A percentile compares a stretch with the other conserved stretches of the same genome.
phyloP scores from a whole-genome alignment of 306 rosid genomes.

The Dicorynia guianensis region DNA sequence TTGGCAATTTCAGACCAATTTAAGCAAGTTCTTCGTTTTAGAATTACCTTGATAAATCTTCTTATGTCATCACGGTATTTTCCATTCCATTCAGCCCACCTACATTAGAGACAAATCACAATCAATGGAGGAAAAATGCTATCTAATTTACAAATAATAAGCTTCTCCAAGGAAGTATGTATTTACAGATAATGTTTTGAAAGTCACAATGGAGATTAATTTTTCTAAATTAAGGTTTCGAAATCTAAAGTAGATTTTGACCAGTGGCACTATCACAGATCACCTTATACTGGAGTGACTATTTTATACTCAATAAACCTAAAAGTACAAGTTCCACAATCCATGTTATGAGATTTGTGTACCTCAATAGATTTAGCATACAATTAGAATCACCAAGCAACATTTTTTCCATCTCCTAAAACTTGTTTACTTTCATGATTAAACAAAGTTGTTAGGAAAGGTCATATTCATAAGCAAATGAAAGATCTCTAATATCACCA shows the following conservation, averaged over 20 bases:
- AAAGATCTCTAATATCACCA: slow-evolving; percentile 18
- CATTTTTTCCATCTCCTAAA: slow-evolving; percentile 17
- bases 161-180: slow-evolving; percentile 2
- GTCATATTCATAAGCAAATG: slow-evolving; percentile 13
- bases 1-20: slow-evolving; percentile 3
- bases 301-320: slow-evolving; percentile 25
- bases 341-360: no score
- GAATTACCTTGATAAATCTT: slow-evolving; percentile 85
- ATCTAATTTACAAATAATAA: slow-evolving; percentile 19
- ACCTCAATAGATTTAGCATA: slow-evolving; percentile 33
- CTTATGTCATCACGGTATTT: slow-evolving; percentile 89
- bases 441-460: slow-evolving; percentile 29
- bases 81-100: slow-evolving; percentile 99
- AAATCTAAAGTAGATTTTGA: slow-evolving; percentile 22
- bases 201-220: slow-evolving; percentile 6
- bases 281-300: slow-evolving; percentile 17
- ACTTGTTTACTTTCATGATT: slow-evolving; percentile 11
- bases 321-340: slow-evolving; percentile 18
- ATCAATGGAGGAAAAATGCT: slow-evolving; percentile 13
- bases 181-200: slow-evolving; percentile 3
- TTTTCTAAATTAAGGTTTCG: slow-evolving; percentile 3
- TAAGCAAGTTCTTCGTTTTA: slow-evolving; percentile 22
- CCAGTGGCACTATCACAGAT: slow-evolving; percentile 2
- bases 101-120: slow-evolving; percentile 48
- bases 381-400: slow-evolving; percentile 25